Evolutionary conservation across 371 early-diverging fungal genomes (phyloP).

Genomic region (Vairimorpha apis): DNA sequence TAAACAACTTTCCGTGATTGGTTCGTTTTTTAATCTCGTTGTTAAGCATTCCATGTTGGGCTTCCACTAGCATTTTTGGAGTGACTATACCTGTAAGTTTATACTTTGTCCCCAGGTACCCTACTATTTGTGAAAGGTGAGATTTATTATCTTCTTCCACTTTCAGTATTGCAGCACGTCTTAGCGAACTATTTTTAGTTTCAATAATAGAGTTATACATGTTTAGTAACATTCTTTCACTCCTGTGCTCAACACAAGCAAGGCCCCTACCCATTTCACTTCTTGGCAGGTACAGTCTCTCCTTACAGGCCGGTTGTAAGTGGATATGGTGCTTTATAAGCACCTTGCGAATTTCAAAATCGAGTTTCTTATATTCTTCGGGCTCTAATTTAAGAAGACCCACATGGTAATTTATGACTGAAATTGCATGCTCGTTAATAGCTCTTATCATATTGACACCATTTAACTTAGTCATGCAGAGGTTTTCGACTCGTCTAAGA

Average conservation of each 20-base stretch:
- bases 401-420: not conserved
- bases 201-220: slow-evolving; percentile 1
- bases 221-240: slow-evolving; percentile 7
- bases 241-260: not conserved
- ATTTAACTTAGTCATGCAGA: slow-evolving; percentile 7
- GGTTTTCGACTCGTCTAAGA: not conserved
- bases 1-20: slow-evolving; percentile 8
- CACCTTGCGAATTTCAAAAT: slow-evolving; percentile 5
- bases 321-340: slow-evolving; percentile 2
- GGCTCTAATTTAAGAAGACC: slow-evolving; percentile 1
- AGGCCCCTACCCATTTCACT: slow-evolving; percentile 14
- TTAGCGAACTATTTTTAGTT: slow-evolving; percentile 7
- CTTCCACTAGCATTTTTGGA: not conserved
- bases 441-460: slow-evolving; percentile 2
- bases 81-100: not conserved
- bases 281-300: slow-evolving; percentile 5
- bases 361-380: not conserved
- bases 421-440: not conserved
- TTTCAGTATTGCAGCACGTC: slow-evolving; percentile 7
- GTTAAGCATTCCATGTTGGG: not conserved
- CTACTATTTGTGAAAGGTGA: not conserved
- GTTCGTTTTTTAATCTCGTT: not conserved
- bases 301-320: slow-evolving; percentile 9
- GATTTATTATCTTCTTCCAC: not conserved
- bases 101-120: not conserved